A percentile compares a stretch with the other conserved stretches of the same genome.
Evolutionary conservation across 495 filamentous ascomycete genomes (phyloP).

Genomic region (Penicillium paxilli): DNA sequence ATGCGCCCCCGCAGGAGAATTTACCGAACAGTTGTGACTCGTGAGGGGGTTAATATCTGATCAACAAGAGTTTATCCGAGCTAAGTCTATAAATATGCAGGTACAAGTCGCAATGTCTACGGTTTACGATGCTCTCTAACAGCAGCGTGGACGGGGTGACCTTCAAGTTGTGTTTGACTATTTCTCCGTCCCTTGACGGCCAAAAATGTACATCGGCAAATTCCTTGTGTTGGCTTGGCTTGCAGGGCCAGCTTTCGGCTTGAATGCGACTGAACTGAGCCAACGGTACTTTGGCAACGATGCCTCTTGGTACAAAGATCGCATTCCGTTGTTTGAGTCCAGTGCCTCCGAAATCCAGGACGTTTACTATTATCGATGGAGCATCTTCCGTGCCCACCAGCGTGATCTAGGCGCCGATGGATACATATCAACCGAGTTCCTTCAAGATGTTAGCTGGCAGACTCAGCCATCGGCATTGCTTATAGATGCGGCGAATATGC

Average conservation of each 20-base stretch:
- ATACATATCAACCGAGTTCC: conserved; percentile 32
- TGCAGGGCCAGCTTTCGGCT: not conserved
- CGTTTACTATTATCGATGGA: conserved; percentile 36
- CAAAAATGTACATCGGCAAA: not conserved
- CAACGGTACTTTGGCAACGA: conserved; percentile 21
- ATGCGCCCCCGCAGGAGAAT: too few relatives aligned
- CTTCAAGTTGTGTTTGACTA: too few relatives aligned
- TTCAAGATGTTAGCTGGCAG: conserved; percentile 31
- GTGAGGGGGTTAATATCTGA: too few relatives aligned
- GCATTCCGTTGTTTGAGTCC: conserved; percentile 22
- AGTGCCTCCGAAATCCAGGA: conserved; percentile 20
- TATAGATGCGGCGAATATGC: conserved; percentile 28
- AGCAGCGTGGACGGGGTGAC: too few relatives aligned
- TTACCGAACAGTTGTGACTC: too few relatives aligned
- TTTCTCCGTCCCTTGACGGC: not conserved
- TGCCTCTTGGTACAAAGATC: conserved; percentile 16
- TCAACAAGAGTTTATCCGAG: too few relatives aligned
- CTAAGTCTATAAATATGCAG: too few relatives aligned
- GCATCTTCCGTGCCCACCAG: conserved; percentile 32
- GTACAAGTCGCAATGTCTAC: too few relatives aligned
- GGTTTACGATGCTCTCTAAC: too few relatives aligned
- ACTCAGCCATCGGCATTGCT: conserved; percentile 18
- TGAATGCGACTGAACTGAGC: not conserved
- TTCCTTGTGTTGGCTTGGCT: not conserved
- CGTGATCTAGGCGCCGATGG: conserved; percentile 28